phyloP scores from a whole-genome alignment of 2,329 filamentous ascomycete genomes.

The Exophiala sp. region DNA sequence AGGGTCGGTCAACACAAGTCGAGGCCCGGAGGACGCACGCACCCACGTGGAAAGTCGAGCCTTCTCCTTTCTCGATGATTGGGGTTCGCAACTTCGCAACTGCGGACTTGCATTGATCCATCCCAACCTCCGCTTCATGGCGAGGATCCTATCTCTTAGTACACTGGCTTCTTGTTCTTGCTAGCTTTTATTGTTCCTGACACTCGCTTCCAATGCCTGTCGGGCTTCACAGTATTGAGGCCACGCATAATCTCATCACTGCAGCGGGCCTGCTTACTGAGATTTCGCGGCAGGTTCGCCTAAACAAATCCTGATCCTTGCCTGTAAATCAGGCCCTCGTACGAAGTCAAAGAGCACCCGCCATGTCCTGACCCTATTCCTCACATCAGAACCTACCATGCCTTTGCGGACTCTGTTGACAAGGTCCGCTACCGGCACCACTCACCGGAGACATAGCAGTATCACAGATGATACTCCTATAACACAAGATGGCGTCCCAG shows the following conservation, averaged over 20 bases:
- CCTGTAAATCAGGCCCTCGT: background rate
- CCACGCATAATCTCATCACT: background rate
- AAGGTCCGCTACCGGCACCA: constrained; percentile 9
- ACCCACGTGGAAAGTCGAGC: too few species aligned
- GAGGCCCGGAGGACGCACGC: too few species aligned
- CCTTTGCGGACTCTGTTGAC: constrained; percentile 20
- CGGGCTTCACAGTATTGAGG: background rate
- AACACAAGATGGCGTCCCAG: constrained; percentile 1
- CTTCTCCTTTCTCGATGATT: too few species aligned
- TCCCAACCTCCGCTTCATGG: background rate
- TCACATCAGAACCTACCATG: constrained; percentile 8
- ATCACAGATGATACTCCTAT: constrained; percentile 14
- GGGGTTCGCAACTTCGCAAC: too few species aligned
- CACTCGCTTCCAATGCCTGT: background rate
- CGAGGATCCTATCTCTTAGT: background rate
- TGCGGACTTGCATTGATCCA: too few species aligned
- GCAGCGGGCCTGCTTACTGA: constrained; percentile 1
- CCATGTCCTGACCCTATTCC: background rate
- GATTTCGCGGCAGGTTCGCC: background rate
- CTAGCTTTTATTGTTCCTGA: background rate
- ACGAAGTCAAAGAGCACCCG: background rate
- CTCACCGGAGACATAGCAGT: constrained; percentile 20
- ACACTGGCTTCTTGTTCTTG: background rate
- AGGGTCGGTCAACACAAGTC: too few species aligned
- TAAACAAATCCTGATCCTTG: background rate